Percentiles rank a stretch among this genome's conserved stretches.
phyloP scores from a whole-genome alignment of 352 stramenopile species.

The Globisporangium spinosum region DNA sequence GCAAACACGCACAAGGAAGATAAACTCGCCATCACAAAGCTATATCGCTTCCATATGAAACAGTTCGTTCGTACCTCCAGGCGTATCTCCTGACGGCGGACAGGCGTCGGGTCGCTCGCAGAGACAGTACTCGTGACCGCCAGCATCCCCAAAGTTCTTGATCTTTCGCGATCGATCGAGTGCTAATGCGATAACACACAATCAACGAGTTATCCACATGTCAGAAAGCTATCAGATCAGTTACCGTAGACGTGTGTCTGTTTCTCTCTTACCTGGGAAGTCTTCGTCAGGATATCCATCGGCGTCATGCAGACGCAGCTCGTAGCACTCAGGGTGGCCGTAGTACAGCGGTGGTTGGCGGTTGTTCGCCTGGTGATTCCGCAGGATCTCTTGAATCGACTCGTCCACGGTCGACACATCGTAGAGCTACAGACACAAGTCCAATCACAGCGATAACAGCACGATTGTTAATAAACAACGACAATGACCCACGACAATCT shows the following conservation, averaged over 20 bases:
- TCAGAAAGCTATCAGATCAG: background rate
- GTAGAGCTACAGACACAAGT: slow-evolving; percentile 50
- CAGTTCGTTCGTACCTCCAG: slow-evolving; percentile 25
- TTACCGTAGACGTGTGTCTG: background rate
- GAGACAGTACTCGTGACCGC: slow-evolving; percentile 83
- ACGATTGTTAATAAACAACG: background rate
- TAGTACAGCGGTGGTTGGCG: slow-evolving; percentile 76
- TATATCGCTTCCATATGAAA: too few relatives aligned
- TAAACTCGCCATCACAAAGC: background rate
- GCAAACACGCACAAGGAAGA: background rate
- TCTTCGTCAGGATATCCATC: slow-evolving; percentile 86
- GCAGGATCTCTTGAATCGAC: slow-evolving; percentile 81
- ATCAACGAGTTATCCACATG: background rate
- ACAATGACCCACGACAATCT: background rate
- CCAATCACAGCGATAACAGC: background rate
- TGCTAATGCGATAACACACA: slow-evolving; percentile 25
- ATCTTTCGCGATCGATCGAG: slow-evolving; percentile 85
- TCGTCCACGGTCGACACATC: slow-evolving; percentile 86
- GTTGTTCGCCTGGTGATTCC: slow-evolving; percentile 60
- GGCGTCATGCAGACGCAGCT: slow-evolving; percentile 78
- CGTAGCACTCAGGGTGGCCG: slow-evolving; percentile 84
- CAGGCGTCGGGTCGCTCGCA: slow-evolving; percentile 84
- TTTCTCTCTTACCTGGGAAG: slow-evolving; percentile 52
- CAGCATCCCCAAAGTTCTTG: slow-evolving; percentile 89
- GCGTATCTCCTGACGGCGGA: slow-evolving; percentile 56